Conservation (phyloP, 371 early-diverging fungal species). For the Syncephalastrum monosporum region DNA sequence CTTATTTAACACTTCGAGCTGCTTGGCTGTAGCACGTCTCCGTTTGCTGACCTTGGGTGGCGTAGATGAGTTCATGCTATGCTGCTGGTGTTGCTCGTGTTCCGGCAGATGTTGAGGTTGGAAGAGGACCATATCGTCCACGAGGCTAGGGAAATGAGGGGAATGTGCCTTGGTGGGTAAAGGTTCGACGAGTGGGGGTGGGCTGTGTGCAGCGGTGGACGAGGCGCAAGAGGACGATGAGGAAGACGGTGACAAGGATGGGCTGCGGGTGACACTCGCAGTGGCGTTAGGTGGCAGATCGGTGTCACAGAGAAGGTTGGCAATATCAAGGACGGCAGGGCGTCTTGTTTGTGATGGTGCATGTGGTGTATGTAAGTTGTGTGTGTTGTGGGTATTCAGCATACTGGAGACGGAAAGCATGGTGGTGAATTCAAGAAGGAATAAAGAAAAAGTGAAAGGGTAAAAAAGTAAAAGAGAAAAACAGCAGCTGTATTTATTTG, state of each 20-base stretch:
- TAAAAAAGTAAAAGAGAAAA: slow-evolving; percentile 11
- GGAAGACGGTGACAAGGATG: slow-evolving; percentile 34
- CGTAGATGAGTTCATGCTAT: too few species aligned
- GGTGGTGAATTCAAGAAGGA: neutral
- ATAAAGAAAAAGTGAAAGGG: slow-evolving; percentile 7
- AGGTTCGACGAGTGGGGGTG: slow-evolving; percentile 3
- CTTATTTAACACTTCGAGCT: slow-evolving; percentile 50
- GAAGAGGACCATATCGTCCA: too few species aligned
- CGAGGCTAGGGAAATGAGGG: neutral
- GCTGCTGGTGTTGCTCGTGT: too few species aligned
- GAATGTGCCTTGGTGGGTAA: slow-evolving; percentile 15
- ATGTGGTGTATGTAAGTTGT: neutral
- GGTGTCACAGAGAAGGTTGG: slow-evolving; percentile 22
- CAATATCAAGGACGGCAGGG: slow-evolving; percentile 41
- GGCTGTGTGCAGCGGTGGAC: slow-evolving; percentile 12
- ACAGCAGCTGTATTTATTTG: neutral
- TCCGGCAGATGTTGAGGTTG: too few species aligned
- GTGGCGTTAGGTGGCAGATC: slow-evolving; percentile 8
- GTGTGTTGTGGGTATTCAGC: slow-evolving; percentile 8
- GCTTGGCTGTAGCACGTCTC: slow-evolving; percentile 43
- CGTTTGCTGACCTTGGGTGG: slow-evolving; percentile 19
- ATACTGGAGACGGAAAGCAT: slow-evolving; percentile 15
- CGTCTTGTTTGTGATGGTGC: slow-evolving; percentile 4
- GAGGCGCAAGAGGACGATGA: slow-evolving; percentile 33
- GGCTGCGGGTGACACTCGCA: slow-evolving; percentile 13